phyloP scores from a whole-genome alignment of 2,329 filamentous ascomycete species.

The Trichophaea hybrida region DNA sequence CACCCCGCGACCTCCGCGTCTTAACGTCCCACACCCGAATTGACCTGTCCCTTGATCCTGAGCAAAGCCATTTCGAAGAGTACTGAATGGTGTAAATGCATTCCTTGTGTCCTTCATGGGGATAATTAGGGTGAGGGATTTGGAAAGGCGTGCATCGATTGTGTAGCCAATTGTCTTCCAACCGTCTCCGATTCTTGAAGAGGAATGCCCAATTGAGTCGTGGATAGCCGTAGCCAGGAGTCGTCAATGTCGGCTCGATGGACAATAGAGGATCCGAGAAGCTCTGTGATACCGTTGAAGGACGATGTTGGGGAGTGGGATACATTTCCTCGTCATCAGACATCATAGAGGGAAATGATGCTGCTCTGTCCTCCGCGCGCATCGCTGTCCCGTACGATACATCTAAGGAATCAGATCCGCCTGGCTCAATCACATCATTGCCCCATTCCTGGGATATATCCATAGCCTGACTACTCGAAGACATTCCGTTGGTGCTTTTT shows the following conservation, averaged over 20 bases:
- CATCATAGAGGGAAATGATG: neutral
- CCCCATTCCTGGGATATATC: slow-evolving; percentile 1
- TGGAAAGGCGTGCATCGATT: slow-evolving; percentile 77
- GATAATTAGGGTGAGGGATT: slow-evolving; percentile 67
- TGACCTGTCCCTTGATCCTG: slow-evolving; percentile 77
- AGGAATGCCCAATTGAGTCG: slow-evolving; percentile 86
- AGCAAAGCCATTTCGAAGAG: slow-evolving; percentile 70
- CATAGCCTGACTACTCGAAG: neutral
- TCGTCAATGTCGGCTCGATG: slow-evolving; percentile 33
- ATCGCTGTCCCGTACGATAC: neutral
- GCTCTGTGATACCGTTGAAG: slow-evolving; percentile 25
- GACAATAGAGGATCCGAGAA: slow-evolving; percentile 33
- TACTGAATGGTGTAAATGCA: slow-evolving; percentile 95
- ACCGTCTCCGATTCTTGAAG: slow-evolving; percentile 68
- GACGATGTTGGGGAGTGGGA: slow-evolving; percentile 18
- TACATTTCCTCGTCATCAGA: slow-evolving; percentile 20
- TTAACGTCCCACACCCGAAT: slow-evolving; percentile 83
- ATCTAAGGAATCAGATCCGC: neutral
- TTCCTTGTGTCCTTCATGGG: slow-evolving; percentile 71
- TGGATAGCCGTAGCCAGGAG: slow-evolving; percentile 40
- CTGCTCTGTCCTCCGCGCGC: neutral
- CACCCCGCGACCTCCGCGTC: slow-evolving; percentile 58
- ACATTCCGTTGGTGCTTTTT: neutral
- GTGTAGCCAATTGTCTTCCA: slow-evolving; percentile 85
- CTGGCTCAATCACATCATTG: neutral